Base-by-base conservation (phyloP, 495 filamentous ascomycete genomes). In the Penicillium ucsense region DNA sequence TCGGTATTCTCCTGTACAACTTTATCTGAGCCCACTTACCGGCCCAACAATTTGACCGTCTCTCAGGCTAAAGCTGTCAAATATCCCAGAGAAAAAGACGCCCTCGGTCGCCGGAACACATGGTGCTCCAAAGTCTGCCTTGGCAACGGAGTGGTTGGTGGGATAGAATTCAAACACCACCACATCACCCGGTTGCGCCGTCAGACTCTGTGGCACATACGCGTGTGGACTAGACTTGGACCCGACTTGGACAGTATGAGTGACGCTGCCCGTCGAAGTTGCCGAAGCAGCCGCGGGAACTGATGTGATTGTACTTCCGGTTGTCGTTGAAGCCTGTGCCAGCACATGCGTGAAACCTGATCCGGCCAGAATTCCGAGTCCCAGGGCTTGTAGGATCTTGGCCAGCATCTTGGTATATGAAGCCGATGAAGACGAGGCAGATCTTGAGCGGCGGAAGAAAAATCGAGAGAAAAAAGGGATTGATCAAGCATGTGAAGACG, bases 101-200 rank as follows among this genome's bases (percentile, higher is more conserved):
- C 40, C 63, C n/a, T 53, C 62, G 0, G 55, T 62, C 2, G 72
- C 57, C 5, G 80, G 75, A 12, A 76, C 62, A 60, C 81, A 86
- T 0, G 82, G 82, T 0, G 69, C 59, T 11, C 46, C 43, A 46
- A 80, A 86, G 32, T 75, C 71, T 4, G 78, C 74, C 45, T 82
- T 73, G 4, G 72, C 71, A 29, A 84, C 79, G 4, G 77, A 78
- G 55, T 85, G 82, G 48, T 81, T 82, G 51, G 72, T 62, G 1
- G 79, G 72, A 49, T 77, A 83, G 65, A 82, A 86, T 45, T 74
- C 61, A 53, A 82, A 86, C 8, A 74, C 69, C 44, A 86, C 60
- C 0, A 70, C 62, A 41, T 82, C 78, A 29, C 79, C 79, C 4
- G 69, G 54, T 4, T 66, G 61, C 3, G 78, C 79, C 3, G 64